Base-by-base conservation (phyloP, 2,329 filamentous ascomycete species). In the Phoma sp. region DNA sequence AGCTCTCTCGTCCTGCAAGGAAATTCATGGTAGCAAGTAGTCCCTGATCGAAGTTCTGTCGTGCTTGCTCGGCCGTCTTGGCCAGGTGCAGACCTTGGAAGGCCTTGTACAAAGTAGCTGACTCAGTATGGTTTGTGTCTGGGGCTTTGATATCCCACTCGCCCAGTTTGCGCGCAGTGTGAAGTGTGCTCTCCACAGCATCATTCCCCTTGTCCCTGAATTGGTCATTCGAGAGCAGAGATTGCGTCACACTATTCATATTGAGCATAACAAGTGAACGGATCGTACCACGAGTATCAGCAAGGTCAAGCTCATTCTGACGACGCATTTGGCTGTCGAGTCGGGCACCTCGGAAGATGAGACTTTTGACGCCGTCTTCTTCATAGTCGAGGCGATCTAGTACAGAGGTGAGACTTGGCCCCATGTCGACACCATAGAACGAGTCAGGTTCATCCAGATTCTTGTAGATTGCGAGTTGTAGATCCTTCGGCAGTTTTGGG, bases 371-470 rank as follows among this genome's bases (percentile, higher is more conserved):
- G 0, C 93, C 93, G 63, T 96, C 89, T 44, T 87, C 88, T 75
- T 99, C 95, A 69, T 97, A 93, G 62, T 96, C 91, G 4, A 98
- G 82, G 8, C 90, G 87, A 45, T 89, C 85, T 54, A 98, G 80
- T 1, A 98, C 89, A 9, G 89, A 91, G 13, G 84, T 80, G 13
- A 99, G 77, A 52, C 87, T 92, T 6, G 91, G 84, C 36, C 85
- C 85, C 72, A 96, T 89, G 37, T 90, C 85, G 7, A 97, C 82
- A 4, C 95, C 96, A 69, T 99, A 99, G 72, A 96, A 99, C 0
- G 92, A 89, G 72, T 99, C 95, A 1, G 93, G 93, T 67, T 99
- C 96, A 68, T 97, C 93, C 41, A 99, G 89, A 57, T 91, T 93
- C 69, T 91, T 89, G 71, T 95, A 99, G 2, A 99, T 93, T 0